Evolutionary conservation across 2,329 filamentous ascomycete genomes (phyloP).

Genomic region (Fusarium floridanum): DNA sequence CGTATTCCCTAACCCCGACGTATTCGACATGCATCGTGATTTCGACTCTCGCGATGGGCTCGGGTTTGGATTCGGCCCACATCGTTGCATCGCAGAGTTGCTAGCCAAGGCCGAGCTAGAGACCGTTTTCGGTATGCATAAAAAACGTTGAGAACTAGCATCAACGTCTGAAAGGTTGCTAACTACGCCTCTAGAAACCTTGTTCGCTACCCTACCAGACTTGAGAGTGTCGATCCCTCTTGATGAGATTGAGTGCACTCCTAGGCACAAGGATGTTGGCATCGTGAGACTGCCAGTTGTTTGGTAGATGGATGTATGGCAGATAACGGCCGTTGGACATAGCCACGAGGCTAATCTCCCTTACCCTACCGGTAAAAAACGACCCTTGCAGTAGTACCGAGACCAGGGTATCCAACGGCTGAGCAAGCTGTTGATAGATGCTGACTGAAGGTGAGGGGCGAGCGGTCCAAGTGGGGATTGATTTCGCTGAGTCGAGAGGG

Average conservation of each 20-base stretch:
- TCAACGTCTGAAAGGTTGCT: not conserved
- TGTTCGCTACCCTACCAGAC: conserved; percentile 56
- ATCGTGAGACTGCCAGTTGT: conserved; percentile 55
- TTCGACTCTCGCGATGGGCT: conserved; percentile 50
- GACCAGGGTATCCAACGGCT: not conserved
- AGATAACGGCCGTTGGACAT: not conserved
- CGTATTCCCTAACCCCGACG: conserved; percentile 55
- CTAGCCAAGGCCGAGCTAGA: conserved; percentile 58
- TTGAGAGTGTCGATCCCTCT: conserved; percentile 56
- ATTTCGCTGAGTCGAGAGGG: conserved; percentile 8
- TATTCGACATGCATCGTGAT: conserved; percentile 59
- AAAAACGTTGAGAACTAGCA: not conserved
- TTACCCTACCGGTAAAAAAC: not conserved
- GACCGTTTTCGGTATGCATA: conserved; percentile 57
- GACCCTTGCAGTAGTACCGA: not conserved
- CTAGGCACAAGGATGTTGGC: conserved; percentile 56
- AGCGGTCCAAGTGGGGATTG: conserved; percentile 11
- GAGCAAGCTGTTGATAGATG: conserved; percentile 30
- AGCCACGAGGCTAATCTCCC: not conserved
- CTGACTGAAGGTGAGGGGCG: conserved; percentile 25
- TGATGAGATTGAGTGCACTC: conserved; percentile 55
- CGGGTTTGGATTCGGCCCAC: conserved; percentile 61
- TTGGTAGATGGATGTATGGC: conserved; percentile 41
- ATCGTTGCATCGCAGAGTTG: conserved; percentile 61
- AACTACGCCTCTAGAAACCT: conserved; percentile 44